phyloP scores from a whole-genome alignment of 2,329 filamentous ascomycete genomes.

The Endothia cerciana region DNA sequence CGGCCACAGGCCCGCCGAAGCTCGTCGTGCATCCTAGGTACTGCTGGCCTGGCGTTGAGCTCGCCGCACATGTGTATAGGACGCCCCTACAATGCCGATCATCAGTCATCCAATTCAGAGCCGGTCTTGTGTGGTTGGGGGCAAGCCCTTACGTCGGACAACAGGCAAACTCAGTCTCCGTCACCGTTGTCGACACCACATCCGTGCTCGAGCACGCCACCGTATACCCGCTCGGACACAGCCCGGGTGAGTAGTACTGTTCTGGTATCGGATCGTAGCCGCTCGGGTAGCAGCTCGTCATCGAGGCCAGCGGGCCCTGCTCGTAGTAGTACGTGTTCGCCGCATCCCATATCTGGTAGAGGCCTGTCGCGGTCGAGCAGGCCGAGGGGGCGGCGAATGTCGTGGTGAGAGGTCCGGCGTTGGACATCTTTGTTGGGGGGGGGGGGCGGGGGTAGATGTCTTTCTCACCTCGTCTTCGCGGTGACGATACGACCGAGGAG shows the following conservation, averaged over 20 bases:
- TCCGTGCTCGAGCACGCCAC: slow-evolving; percentile 34
- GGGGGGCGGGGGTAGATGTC: not conserved
- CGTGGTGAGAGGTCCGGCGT: slow-evolving; percentile 36
- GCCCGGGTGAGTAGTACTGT: slow-evolving; percentile 36
- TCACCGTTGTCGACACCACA: slow-evolving; percentile 26
- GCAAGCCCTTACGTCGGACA: slow-evolving; percentile 33
- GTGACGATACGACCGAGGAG: not conserved
- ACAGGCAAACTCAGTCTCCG: slow-evolving; percentile 36
- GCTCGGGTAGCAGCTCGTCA: slow-evolving; percentile 34
- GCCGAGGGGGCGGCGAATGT: slow-evolving; percentile 34
- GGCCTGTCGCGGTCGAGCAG: slow-evolving; percentile 33
- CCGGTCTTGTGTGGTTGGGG: no score
- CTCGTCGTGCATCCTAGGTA: slow-evolving; percentile 34
- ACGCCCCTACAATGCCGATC: slow-evolving; percentile 21
- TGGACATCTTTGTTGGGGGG: slow-evolving; percentile 20
- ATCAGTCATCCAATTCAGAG: not conserved
- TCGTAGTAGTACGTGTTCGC: slow-evolving; percentile 31
- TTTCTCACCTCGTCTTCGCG: slow-evolving; percentile 25
- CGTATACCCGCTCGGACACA: slow-evolving; percentile 36
- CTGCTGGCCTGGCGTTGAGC: not conserved
- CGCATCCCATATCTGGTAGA: slow-evolving; percentile 34
- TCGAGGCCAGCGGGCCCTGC: slow-evolving; percentile 35
- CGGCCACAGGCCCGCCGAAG: slow-evolving; percentile 27
- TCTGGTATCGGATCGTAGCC: slow-evolving; percentile 33
- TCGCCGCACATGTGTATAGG: slow-evolving; percentile 32